These are phyloP conservation scores for Aquilaria yunnanensis DNA, from an alignment of 345 rosid species.

Conservation along the genomic window DNA sequence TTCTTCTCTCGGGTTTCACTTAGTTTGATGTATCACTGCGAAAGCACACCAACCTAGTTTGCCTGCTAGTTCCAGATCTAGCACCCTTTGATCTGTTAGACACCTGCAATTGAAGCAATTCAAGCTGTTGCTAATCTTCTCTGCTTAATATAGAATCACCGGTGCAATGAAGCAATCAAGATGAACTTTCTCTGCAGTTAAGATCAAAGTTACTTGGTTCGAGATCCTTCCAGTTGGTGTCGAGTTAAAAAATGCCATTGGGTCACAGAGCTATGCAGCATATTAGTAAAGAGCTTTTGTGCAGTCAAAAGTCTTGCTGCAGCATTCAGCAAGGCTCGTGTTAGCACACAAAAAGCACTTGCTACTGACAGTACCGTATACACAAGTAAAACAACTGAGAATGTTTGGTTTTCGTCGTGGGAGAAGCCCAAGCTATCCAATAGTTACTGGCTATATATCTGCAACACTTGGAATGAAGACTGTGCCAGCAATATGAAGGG, in stretches of 20 bases:
- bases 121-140: neutral
- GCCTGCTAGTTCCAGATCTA: slow-evolving; percentile 79
- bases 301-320: slow-evolving; percentile 74
- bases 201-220: slow-evolving; percentile 45
- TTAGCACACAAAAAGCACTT: slow-evolving; percentile 66
- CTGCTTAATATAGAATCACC: neutral
- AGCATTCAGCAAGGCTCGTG: slow-evolving; percentile 60
- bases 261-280: slow-evolving; percentile 77
- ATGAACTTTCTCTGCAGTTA: neutral
- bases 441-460: slow-evolving; percentile 67
- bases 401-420: slow-evolving; percentile 44
- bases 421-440: slow-evolving; percentile 95
- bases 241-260: slow-evolving; percentile 92
- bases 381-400: slow-evolving; percentile 48
- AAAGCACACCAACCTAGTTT: slow-evolving; percentile 91
- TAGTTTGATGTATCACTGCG: slow-evolving; percentile 58
- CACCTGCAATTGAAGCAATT: slow-evolving; percentile 37
- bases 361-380: slow-evolving; percentile 61
- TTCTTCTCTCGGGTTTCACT: too few relatives aligned
- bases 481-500: slow-evolving; percentile 84
- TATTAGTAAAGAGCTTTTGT: slow-evolving; percentile 61
- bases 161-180: neutral
- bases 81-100: slow-evolving; percentile 85
- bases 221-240: slow-evolving; percentile 93
- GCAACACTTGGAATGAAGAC: slow-evolving; percentile 70